phyloP scores from a whole-genome alignment of 805 yeast genomes.

The Candida chilensis region DNA sequence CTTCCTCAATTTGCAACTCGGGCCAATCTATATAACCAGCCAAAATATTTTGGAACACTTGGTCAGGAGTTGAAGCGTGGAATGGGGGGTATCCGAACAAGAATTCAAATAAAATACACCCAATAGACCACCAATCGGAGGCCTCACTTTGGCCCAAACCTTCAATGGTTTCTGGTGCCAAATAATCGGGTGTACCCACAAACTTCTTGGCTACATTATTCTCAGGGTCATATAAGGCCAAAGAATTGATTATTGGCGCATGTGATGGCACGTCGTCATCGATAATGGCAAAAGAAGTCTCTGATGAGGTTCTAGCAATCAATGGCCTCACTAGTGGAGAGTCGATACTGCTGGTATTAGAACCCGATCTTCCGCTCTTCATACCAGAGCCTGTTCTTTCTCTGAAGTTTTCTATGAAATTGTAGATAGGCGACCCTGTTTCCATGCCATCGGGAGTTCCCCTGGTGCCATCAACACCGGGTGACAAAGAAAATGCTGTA shows the following conservation, averaged over 20 bases:
- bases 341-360: constrained; percentile 30
- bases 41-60: constrained; percentile 76
- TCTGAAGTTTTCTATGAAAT: too few species aligned
- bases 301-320: constrained; percentile 41
- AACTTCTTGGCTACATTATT: constrained; percentile 51
- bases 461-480: constrained; percentile 20
- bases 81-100: constrained; percentile 93
- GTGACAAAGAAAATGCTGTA: constrained; percentile 34
- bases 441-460: constrained; percentile 2
- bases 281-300: constrained; percentile 44
- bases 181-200: constrained; percentile 96
- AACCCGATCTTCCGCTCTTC: constrained; percentile 8
- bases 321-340: constrained; percentile 43
- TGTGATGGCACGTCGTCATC: constrained; percentile 32
- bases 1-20: constrained; percentile 39
- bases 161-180: constrained; percentile 91
- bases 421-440: background rate
- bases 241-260: constrained; percentile 13
- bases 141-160: constrained; percentile 78
- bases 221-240: constrained; percentile 71
- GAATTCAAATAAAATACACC: constrained; percentile 90
- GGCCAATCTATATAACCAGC: constrained; percentile 83
- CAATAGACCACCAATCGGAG: constrained; percentile 99
- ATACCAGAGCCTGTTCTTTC: too few species aligned
- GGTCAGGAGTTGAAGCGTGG: constrained; percentile 70